phyloP scores from a whole-genome alignment of 106 monocot species.

The Phalaenopsis equestris region DNA sequence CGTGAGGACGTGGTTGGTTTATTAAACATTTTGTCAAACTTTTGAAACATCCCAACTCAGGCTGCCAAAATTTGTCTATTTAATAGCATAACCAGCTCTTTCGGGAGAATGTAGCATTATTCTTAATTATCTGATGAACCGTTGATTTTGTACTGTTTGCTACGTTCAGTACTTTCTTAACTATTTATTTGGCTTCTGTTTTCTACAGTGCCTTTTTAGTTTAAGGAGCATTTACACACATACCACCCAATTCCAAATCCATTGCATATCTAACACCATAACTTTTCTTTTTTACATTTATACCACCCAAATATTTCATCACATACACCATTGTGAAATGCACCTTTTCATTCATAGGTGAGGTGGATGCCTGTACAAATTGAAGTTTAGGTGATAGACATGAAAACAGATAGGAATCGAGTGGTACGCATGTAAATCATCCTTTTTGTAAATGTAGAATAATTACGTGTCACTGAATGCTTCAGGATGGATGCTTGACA shows the following conservation, averaged over 20 bases:
- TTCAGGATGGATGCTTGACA: not conserved
- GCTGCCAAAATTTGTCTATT: not conserved
- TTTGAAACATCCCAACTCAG: not conserved
- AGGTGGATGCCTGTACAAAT: too few species aligned
- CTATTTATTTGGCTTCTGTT: not conserved
- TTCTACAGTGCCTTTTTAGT: not conserved
- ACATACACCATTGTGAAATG: too few species aligned
- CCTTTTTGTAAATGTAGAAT: not conserved
- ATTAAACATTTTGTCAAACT: not conserved
- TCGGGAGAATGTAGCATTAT: not conserved
- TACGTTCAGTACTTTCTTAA: not conserved
- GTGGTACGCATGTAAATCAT: too few species aligned
- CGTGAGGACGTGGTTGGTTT: not conserved
- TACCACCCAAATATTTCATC: too few species aligned
- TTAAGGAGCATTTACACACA: not conserved
- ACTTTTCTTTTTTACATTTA: too few species aligned
- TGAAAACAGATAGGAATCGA: too few species aligned
- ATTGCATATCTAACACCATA: too few species aligned
- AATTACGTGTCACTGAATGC: not conserved
- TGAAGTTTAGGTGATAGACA: too few species aligned
- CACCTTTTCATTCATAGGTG: too few species aligned
- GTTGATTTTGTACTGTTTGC: not conserved
- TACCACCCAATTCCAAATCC: too few species aligned
- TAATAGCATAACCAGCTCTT: not conserved
- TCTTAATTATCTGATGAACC: not conserved